Base-by-base conservation (phyloP, 116 monocot genomes). In the Zostera marina region DNA sequence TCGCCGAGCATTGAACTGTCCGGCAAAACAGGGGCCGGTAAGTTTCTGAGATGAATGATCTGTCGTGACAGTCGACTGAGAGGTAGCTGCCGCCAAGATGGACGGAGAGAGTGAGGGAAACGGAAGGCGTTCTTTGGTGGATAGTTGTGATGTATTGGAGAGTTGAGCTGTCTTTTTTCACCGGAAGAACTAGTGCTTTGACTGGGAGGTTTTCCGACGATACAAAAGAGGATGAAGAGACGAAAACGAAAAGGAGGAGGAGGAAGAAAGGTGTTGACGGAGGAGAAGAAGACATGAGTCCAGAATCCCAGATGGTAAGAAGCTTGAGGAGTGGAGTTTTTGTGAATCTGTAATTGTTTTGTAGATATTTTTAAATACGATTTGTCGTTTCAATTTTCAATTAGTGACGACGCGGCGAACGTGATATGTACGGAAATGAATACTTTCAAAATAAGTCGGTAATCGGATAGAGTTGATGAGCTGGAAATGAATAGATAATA, bases 41-140 rank as follows among this genome's bases (percentile, higher is more conserved):
- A 23, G 85, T 66, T 67, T 70, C 66, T 67, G 86, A 81, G 48
- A 41, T 21, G 59, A 68, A 69, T 25, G 32, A 17, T 40, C 8
- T 19, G 64, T 25, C 16, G 6, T 81, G 73, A 68, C 86, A 87
- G 72, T 74, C 59, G 54, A 81, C 68, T 78, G 78, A 86, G 22
- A 69, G 53, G 68, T 63, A 73, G 19, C 60, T 61, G 39, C 70
- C 67, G 9, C 78, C 81, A 26, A 86, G 67, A 59, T 86, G 77
- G 46, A 86, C 23, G 59, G 66, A 72, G 61, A 75, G 65, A 22
- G 59, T 25, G 32, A 77, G 11, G 16, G 42, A 62, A 24, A 66
- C 60, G 22, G 41, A 56, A 22, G 81, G 81, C 38, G 78, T 75
- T 43, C 73, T 52, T 42, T 75, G 77, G 32, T 39, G 9, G 57